These are phyloP conservation scores for Casuarina glauca DNA, from an alignment of 306 rosid genomes.

Conservation along the genomic window DNA sequence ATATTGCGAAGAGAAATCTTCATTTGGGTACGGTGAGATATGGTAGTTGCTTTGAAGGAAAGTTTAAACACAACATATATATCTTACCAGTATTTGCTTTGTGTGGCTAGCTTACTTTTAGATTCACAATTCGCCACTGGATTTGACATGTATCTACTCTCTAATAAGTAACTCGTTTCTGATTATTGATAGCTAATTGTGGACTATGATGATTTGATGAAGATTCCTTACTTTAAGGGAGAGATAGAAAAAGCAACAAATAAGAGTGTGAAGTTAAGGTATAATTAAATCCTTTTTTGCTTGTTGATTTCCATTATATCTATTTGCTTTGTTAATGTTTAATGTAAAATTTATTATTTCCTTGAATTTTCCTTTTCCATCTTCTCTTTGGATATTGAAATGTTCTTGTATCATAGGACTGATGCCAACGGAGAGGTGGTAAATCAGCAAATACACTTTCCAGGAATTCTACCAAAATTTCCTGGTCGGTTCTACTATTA, in stretches of 20 bases:
- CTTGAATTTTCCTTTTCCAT: conserved; percentile 1
- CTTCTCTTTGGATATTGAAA: background rate
- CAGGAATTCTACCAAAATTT: conserved; percentile 71
- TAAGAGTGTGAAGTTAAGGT: conserved; percentile 60
- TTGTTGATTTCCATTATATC: conserved; percentile 4
- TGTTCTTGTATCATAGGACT: conserved; percentile 38
- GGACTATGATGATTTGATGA: conserved; percentile 82
- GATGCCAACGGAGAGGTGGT: conserved; percentile 62
- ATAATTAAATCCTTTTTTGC: conserved; percentile 21
- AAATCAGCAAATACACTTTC: conserved; percentile 68
- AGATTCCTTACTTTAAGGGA: conserved; percentile 57
- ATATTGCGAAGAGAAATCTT: background rate
- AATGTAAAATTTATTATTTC: background rate
- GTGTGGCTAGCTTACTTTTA: background rate
- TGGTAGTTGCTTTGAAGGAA: background rate
- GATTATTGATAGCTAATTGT: conserved; percentile 56
- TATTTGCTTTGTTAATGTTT: background rate
- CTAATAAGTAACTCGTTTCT: conserved; percentile 13
- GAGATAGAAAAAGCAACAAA: conserved; percentile 52
- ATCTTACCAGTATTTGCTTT: no score
- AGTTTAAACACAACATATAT: no score
- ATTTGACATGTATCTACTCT: background rate
- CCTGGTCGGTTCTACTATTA: conserved; percentile 83
- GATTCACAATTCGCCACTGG: background rate
- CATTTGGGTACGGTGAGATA: background rate